These are phyloP conservation scores for Sporothrix sp. DNA, from an alignment of 2,329 filamentous ascomycete genomes.

Conservation along the genomic window DNA sequence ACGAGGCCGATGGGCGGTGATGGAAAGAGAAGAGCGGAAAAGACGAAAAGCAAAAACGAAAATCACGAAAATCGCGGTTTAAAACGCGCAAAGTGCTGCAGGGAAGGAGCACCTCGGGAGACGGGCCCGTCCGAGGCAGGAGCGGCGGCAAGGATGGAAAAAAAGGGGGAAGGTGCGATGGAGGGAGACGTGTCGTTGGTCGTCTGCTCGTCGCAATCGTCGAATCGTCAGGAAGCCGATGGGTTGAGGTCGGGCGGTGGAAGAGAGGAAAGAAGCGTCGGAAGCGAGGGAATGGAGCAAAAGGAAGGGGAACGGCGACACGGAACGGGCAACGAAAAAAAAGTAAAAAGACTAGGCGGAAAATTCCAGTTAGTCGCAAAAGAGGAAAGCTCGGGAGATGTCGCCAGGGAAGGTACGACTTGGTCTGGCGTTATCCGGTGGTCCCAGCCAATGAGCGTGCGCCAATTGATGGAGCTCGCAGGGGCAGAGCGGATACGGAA, in stretches of 20 bases:
- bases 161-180: not conserved
- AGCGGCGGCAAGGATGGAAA: not conserved
- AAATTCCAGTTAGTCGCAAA: constrained; percentile 9
- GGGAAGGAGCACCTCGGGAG: constrained; percentile 5
- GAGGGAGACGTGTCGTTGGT: constrained; percentile 2
- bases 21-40: not conserved
- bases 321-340: constrained; percentile 3
- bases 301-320: not conserved
- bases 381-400: constrained; percentile 28
- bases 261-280: not conserved
- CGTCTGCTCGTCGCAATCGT: constrained; percentile 4
- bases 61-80: constrained; percentile 5
- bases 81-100: constrained; percentile 11
- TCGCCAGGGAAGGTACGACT: constrained; percentile 18
- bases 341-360: constrained; percentile 8
- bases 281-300: not conserved
- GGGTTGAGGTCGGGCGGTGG: not conserved
- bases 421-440: constrained; percentile 13
- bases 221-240: constrained; percentile 1
- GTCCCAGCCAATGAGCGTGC: constrained; percentile 18
- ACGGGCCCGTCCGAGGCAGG: not conserved
- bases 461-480: constrained; percentile 16
- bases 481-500: no score
- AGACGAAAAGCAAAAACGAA: not conserved
- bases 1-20: not conserved